phyloP scores from a whole-genome alignment of 768 basidiomycete genomes.

The Phanerochaete sordida region DNA sequence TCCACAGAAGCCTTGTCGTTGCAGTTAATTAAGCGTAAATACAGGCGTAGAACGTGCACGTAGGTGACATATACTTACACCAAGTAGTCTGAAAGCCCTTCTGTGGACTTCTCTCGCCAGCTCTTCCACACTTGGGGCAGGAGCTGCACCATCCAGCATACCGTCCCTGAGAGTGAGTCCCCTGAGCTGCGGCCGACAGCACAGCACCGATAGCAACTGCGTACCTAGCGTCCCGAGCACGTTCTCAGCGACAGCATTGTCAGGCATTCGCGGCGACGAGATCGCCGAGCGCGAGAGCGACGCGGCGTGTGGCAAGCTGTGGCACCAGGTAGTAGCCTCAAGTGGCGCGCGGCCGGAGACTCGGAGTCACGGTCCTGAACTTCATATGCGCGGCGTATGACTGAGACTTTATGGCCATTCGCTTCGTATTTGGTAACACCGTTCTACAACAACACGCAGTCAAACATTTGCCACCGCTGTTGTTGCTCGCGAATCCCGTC shows the following conservation, averaged over 20 bases:
- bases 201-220: neutral
- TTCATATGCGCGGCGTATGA: too few species aligned
- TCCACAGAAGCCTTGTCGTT: slow-evolving; percentile 57
- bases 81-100: slow-evolving; percentile 65
- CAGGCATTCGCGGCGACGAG: too few species aligned
- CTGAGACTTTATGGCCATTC: neutral
- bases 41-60: neutral
- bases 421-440: too few species aligned
- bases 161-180: slow-evolving; percentile 39
- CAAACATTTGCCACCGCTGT: too few species aligned
- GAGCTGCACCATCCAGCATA: slow-evolving; percentile 65
- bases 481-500: too few species aligned
- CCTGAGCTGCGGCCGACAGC: neutral
- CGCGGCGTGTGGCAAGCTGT: too few species aligned
- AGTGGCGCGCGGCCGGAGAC: too few species aligned
- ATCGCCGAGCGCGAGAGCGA: neutral
- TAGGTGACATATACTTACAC: slow-evolving; percentile 37
- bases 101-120: slow-evolving; percentile 60
- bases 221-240: slow-evolving; percentile 23
- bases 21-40: too few species aligned
- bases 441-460: too few species aligned
- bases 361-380: too few species aligned
- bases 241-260: slow-evolving; percentile 21
- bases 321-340: too few species aligned
- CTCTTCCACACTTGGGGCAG: slow-evolving; percentile 76